These are phyloP conservation scores for Diplodia seriata DNA, from an alignment of 2,329 filamentous ascomycete species.

Conservation along the genomic window DNA sequence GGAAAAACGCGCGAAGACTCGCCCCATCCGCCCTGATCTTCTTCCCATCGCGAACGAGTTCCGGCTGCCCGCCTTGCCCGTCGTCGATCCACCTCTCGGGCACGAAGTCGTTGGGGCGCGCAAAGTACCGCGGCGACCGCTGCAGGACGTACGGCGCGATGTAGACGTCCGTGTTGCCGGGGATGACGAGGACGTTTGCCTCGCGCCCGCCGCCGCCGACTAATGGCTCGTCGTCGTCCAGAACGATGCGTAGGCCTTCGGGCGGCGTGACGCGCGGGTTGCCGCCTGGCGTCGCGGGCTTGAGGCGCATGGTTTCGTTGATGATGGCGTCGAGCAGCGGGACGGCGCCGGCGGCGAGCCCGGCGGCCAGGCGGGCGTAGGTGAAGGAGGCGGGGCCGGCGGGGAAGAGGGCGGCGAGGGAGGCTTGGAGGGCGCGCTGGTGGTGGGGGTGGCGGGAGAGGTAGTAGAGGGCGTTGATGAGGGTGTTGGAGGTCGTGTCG, in stretches of 20 bases:
- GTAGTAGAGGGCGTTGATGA: conserved; percentile 31
- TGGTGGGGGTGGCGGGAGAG: conserved; percentile 36
- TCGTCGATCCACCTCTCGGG: conserved; percentile 42
- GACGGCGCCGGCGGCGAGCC: conserved; percentile 38
- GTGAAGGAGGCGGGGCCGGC: conserved; percentile 39
- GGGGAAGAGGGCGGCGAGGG: conserved; percentile 40
- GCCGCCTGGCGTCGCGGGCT: conserved; percentile 48
- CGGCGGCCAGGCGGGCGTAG: conserved; percentile 46
- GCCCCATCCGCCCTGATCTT: too few relatives aligned
- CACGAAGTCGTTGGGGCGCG: conserved; percentile 38
- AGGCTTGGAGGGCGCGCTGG: conserved; percentile 28
- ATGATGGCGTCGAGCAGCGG: conserved; percentile 50
- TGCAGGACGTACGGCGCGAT: conserved; percentile 43
- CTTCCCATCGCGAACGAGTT: neutral
- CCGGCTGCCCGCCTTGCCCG: conserved; percentile 32
- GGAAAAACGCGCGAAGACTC: too few relatives aligned
- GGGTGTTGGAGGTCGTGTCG: conserved; percentile 28
- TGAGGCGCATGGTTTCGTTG: conserved; percentile 53
- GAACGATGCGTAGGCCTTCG: conserved; percentile 44
- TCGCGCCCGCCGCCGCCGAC: too few relatives aligned
- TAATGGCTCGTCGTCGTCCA: conserved; percentile 35
- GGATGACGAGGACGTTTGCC: too few relatives aligned
- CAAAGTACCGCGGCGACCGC: conserved; percentile 36
- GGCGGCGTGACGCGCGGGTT: conserved; percentile 47
- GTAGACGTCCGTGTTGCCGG: conserved; percentile 41